Evolutionary conservation across 108 stramenopile genomes (phyloP).

Genomic region (Pseudonitzschia delicatissima): DNA sequence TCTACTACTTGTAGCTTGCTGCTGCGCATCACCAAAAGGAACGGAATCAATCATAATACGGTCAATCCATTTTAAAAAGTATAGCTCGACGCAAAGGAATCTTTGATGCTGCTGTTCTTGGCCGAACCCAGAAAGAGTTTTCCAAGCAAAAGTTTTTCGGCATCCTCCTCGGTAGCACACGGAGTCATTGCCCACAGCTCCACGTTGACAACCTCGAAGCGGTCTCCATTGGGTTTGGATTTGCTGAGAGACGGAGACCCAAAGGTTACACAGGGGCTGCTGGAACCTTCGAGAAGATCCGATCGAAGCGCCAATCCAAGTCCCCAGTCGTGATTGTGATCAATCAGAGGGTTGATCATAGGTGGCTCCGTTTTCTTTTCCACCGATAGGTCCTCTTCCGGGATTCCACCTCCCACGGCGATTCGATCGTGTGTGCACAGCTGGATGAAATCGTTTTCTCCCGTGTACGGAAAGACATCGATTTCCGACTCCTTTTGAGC

Average conservation of each 20-base stretch:
- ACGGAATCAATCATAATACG: no score
- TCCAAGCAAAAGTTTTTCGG: conserved; percentile 62
- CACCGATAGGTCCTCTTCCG: neutral
- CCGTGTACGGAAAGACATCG: conserved; percentile 75
- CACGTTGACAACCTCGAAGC: conserved; percentile 68
- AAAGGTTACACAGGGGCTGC: conserved; percentile 77
- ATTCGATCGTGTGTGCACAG: conserved; percentile 65
- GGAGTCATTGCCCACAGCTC: conserved; percentile 83
- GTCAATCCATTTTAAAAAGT: no score
- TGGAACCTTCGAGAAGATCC: conserved; percentile 61
- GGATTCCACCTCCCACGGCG: conserved; percentile 72
- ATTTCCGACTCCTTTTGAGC: conserved; percentile 73
- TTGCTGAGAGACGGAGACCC: conserved; percentile 49
- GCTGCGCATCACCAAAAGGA: no score
- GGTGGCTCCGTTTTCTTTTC: conserved; percentile 24
- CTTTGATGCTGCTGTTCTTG: neutral
- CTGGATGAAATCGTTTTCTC: conserved; percentile 63
- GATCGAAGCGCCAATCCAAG: conserved; percentile 67
- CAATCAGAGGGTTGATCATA: conserved; percentile 1
- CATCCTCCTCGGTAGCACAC: conserved; percentile 51
- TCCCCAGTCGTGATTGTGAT: conserved; percentile 45
- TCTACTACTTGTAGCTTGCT: no score
- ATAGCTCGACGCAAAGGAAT: neutral
- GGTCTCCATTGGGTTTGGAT: conserved; percentile 26
- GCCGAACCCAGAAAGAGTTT: conserved; percentile 42